Evolutionary conservation across 73 alveolate genomes (phyloP), one percentile per base, ranked within the genome.

Genomic region (Paramecium pentaurelia): DNA sequence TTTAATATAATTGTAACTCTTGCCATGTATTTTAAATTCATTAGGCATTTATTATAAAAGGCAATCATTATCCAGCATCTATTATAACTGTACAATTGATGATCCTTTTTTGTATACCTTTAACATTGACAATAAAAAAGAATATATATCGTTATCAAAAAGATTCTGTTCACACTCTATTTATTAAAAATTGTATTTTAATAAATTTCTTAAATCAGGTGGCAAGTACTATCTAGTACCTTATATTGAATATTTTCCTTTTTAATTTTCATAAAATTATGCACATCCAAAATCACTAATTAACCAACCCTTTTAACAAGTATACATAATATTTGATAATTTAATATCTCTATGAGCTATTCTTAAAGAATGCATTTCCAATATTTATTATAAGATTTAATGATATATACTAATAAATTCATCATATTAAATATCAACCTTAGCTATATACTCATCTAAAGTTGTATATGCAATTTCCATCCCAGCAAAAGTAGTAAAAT

Each of bases 321-420:
- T 96, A 25, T 94, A 95, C 44, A 95, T 86, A 8, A 95, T 70
- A 85, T 95, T 95, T 85, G 93, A 96, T 10, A 96, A 97, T 45
- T 95, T 95, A 54, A 95, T 86, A 73, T 95, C 98, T 36, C 98
- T 86, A 75, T 96, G 97, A 84, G 96, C 98, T 11, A 97, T 92
- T 71, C 94, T 92, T 49, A 96, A 75, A 40, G 92, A 92, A 73
- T 97, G 98, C 42, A 97, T 96, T 18, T 54, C 70, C 70, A 54
- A 18, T 54, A 54, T 54, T 54, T 54, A 18, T 54, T 54, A 0
- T 54, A 54, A 18, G 32, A 54, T 54, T 54, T 12, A 16, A 54
- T 54, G 70, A 54, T 54, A 54, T 3, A 54, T 54, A 8, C 36
- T 54, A 4, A 54, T 12, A 54, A 54, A 54, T 18, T 54, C 70